These are phyloP conservation scores for Inga laurina DNA, from an alignment of 306 rosid genomes.

Conservation along the genomic window DNA sequence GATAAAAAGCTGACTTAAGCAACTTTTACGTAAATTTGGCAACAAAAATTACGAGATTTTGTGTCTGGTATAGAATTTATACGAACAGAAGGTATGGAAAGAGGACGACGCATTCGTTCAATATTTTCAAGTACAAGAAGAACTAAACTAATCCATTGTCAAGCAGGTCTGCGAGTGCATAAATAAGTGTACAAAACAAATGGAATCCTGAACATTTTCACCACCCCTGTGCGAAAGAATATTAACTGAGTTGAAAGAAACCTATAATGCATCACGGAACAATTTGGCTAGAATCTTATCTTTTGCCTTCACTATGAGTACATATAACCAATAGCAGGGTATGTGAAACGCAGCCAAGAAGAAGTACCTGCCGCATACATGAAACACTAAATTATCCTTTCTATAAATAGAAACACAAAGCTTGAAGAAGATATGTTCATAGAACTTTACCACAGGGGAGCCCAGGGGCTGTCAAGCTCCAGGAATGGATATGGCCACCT, in stretches of 20 bases:
- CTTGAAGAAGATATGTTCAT: not conserved
- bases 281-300: slow-evolving; percentile 50
- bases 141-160: not conserved
- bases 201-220: not conserved
- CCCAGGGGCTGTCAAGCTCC: slow-evolving; percentile 70
- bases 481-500: slow-evolving; percentile 90
- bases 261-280: slow-evolving; percentile 57
- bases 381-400: slow-evolving; percentile 8
- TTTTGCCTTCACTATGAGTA: slow-evolving; percentile 61
- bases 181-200: not conserved
- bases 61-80: not conserved
- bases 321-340: slow-evolving; percentile 73
- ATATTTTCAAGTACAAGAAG: not conserved
- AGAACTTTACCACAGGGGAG: slow-evolving; percentile 71
- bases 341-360: slow-evolving; percentile 66
- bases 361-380: slow-evolving; percentile 59
- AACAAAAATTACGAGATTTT: not conserved
- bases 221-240: not conserved
- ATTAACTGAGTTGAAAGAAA: not conserved
- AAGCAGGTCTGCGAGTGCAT: not conserved
- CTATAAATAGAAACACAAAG: not conserved
- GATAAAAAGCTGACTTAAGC: not conserved
- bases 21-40: not conserved
- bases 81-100: not conserved
- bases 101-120: not conserved